phyloP scores from a whole-genome alignment of 345 rosid species.

The Nephelium lappaceum region DNA sequence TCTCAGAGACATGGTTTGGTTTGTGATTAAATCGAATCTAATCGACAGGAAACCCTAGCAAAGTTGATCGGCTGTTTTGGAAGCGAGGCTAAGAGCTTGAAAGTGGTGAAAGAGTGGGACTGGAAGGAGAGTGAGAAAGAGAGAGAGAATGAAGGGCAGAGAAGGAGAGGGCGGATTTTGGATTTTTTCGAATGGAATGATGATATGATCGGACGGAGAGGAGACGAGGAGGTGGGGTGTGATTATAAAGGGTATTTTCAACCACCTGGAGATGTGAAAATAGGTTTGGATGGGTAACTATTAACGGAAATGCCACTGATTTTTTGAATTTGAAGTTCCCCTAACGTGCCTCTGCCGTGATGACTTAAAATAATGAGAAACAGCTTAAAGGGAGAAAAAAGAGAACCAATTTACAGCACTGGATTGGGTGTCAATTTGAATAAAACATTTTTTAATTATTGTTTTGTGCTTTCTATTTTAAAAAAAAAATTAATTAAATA shows the following conservation, averaged over 20 bases:
- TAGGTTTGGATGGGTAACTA: slow-evolving; percentile 22
- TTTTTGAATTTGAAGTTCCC: slow-evolving; percentile 44
- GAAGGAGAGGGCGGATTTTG: slow-evolving; percentile 19
- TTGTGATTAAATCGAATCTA: slow-evolving; percentile 16
- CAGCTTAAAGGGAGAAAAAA: background rate
- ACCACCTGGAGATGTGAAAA: background rate
- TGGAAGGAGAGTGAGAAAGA: slow-evolving; percentile 4
- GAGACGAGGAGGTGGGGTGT: background rate
- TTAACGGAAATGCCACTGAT: slow-evolving; percentile 29
- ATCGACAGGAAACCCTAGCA: background rate
- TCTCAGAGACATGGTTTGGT: slow-evolving; percentile 57
- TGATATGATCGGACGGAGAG: slow-evolving; percentile 7
- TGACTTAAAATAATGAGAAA: slow-evolving; percentile 19
- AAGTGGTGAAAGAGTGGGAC: background rate
- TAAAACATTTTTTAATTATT: background rate
- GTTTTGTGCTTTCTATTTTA: background rate
- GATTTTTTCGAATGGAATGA: slow-evolving; percentile 22
- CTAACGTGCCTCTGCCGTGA: slow-evolving; percentile 28
- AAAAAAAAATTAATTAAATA: background rate
- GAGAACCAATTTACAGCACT: background rate
- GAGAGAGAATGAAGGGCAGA: slow-evolving; percentile 28
- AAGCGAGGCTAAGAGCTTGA: background rate
- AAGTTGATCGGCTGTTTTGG: slow-evolving; percentile 14
- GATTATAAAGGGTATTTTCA: slow-evolving; percentile 18
- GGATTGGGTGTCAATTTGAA: background rate